Base-by-base conservation (phyloP, 306 rosid species). In the Cercis canadensis region DNA sequence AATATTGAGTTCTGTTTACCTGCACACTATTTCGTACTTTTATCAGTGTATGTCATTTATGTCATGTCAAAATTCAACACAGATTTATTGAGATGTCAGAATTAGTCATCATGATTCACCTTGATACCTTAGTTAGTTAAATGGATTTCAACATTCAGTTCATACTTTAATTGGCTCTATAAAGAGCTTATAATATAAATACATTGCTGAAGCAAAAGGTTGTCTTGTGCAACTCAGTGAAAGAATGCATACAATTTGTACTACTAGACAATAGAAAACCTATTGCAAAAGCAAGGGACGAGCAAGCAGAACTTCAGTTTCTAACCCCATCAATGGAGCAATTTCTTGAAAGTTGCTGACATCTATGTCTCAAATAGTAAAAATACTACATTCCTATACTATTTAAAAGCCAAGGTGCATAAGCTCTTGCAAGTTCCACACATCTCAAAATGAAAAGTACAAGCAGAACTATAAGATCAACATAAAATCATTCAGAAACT, bases 401-500 rank as follows among this genome's bases (percentile, higher is more conserved):
- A 59, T 34, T 24, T 36, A 13, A 31, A 29, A 37, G 12, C 47
- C 57, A 1, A 43, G 59, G 40, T 14, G 60, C 43, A 19, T 14
- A 19, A 73, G 54, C 52, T 15, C 10, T 52, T 31, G 15, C 17
- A 44, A 34, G 66, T 31, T 16, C 49, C 43, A 44, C 2, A 14
- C 43, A 34, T 29, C 11, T 65, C 52, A 15, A 18, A 11, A 62
- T 56, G 3, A n/a, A 64, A 29, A 52, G 43, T 40, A 6, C 21
- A 16, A 51, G 19, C 58, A 52, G 34, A 52, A 10, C 46, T 52
- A 7, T 17, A 14, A 52, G 46, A 62, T 39, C 47, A 60, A 60
- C 51, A 50, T 18, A 55, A 16, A 69, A 55, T 9, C 57, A n/a
- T 16, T 43, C 39, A 31, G 52, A 62, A 34, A 47, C 33, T 64